Evolutionary conservation across 768 basidiomycete species (phyloP).

Genomic region (Mycena metata): DNA sequence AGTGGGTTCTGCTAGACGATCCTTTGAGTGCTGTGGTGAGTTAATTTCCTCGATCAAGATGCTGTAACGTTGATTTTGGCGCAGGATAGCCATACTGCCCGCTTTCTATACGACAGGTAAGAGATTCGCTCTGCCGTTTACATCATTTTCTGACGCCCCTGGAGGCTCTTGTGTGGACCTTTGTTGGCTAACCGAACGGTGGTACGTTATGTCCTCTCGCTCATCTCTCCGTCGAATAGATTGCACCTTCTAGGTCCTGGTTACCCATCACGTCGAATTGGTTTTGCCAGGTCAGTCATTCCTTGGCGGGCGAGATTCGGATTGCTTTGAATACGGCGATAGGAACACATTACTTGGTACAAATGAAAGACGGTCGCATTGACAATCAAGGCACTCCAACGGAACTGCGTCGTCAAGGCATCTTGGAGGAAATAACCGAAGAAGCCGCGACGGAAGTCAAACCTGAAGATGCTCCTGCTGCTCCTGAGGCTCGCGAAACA

Average conservation of each 20-base stretch:
- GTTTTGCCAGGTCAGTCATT: conserved; percentile 69
- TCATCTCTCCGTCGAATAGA: conserved; percentile 51
- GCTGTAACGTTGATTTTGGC: neutral
- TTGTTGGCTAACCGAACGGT: conserved; percentile 79
- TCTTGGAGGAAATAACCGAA: conserved; percentile 73
- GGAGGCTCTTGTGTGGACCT: conserved; percentile 68
- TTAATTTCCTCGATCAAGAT: conserved; percentile 14
- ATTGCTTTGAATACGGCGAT: neutral
- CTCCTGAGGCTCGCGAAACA: conserved; percentile 46
- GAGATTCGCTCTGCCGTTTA: neutral
- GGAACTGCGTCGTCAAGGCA: conserved; percentile 71
- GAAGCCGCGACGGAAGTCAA: conserved; percentile 65
- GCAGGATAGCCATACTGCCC: conserved; percentile 77
- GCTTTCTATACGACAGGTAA: conserved; percentile 69
- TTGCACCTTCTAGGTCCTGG: conserved; percentile 48
- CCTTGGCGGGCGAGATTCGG: neutral
- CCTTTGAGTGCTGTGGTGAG: conserved; percentile 73
- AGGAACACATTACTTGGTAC: conserved; percentile 73
- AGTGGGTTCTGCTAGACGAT: conserved; percentile 68
- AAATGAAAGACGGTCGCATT: conserved; percentile 86
- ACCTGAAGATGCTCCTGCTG: conserved; percentile 58
- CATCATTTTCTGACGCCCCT: neutral
- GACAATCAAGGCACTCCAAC: conserved; percentile 79
- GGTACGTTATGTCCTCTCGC: conserved; percentile 60
- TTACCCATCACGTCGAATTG: conserved; percentile 88